These are phyloP conservation scores for Wickerhamomyces pijperi DNA, from an alignment of 805 yeast species.

Conservation along the genomic window DNA sequence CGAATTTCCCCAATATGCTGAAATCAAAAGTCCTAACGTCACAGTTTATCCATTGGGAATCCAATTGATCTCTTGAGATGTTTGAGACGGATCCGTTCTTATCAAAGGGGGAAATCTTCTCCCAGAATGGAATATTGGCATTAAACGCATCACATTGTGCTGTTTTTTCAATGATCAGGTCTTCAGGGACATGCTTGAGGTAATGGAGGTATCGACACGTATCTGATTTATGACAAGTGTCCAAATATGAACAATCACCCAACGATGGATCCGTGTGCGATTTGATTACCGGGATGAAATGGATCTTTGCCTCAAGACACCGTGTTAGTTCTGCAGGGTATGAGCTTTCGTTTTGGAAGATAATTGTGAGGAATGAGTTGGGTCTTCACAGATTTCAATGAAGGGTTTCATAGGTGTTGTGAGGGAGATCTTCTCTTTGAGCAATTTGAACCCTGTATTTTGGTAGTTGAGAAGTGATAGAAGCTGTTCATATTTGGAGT, in stretches of 20 bases:
- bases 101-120: constrained; percentile 20
- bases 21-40: constrained; percentile 72
- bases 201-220: constrained; percentile 80
- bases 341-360: constrained; percentile 17
- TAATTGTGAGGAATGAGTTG: constrained; percentile 8
- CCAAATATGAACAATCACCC: constrained; percentile 91
- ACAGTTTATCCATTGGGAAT: constrained; percentile 82
- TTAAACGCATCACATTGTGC: constrained; percentile 16
- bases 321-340: constrained; percentile 16
- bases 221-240: constrained; percentile 82
- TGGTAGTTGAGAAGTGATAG: constrained; percentile 18
- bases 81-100: constrained; percentile 25
- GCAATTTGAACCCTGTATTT: constrained; percentile 29
- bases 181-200: constrained; percentile 28
- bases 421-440: constrained; percentile 26
- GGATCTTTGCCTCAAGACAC: constrained; percentile 24
- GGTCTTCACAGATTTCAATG: constrained; percentile 37
- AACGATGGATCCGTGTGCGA: constrained; percentile 54
- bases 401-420: constrained; percentile 32
- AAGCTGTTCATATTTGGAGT: constrained; percentile 5
- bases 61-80: constrained; percentile 24
- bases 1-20: constrained; percentile 63
- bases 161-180: constrained; percentile 13
- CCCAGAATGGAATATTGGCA: constrained; percentile 10
- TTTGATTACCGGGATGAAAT: constrained; percentile 44